Evolutionary conservation across 129 eudicot genomes (phyloP).

Genomic region (Smallanthus sonchifolius): DNA sequence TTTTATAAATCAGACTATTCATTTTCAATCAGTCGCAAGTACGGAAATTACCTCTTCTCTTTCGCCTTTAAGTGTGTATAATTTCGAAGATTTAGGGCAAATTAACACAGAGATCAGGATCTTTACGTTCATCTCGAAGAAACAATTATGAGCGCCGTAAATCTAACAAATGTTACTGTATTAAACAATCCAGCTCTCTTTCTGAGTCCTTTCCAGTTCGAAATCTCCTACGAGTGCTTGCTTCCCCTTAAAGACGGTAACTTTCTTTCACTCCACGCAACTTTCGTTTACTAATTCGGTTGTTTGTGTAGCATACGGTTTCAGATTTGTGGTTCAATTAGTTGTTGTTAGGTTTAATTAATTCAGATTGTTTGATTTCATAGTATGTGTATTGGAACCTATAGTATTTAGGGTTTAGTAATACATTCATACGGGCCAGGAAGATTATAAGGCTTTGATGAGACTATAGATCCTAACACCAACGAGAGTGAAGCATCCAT

Average conservation of each 20-base stretch:
- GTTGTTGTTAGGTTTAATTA: neutral
- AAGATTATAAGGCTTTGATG: constrained; percentile 46
- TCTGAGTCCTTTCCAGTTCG: constrained; percentile 67
- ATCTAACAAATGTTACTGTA: constrained; percentile 66
- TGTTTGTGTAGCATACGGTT: neutral
- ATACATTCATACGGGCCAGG: constrained; percentile 58
- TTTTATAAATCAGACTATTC: neutral
- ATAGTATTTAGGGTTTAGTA: too few relatives aligned
- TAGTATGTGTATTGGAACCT: too few relatives aligned
- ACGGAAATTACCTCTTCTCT: neutral
- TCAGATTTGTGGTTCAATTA: neutral
- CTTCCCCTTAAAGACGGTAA: constrained; percentile 66
- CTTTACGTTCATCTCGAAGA: neutral
- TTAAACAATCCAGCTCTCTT: constrained; percentile 78
- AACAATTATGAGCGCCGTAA: constrained; percentile 70
- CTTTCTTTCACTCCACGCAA: neutral
- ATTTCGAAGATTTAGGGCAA: constrained; percentile 15
- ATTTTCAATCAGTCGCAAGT: neutral
- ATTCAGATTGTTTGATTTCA: neutral
- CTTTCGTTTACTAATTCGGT: neutral
- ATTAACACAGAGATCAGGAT: neutral
- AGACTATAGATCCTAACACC: constrained; percentile 20
- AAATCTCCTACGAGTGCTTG: constrained; percentile 77
- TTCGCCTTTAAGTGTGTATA: neutral
- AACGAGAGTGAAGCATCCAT: constrained; percentile 37